Conservation (phyloP, 306 rosid genomes). For the Dalbergia cochinchinensis region DNA sequence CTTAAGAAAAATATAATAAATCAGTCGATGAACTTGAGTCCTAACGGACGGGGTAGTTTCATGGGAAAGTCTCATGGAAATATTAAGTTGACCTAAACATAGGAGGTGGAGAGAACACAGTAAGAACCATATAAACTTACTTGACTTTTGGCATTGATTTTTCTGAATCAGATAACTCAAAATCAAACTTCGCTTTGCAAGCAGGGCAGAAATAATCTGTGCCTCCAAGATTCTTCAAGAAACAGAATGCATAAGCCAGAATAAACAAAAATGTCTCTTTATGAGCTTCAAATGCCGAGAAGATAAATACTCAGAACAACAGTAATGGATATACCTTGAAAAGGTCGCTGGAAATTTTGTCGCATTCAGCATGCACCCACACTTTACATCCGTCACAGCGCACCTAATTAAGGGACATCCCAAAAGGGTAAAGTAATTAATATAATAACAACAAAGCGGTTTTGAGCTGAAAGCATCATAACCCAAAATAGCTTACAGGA, state of each 20-base stretch:
- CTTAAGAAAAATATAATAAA: conserved; percentile 11
- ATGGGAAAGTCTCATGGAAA: conserved; percentile 8
- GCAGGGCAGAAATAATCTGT: conserved; percentile 98
- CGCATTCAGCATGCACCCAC: conserved; percentile 99
- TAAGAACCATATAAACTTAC: conserved; percentile 53
- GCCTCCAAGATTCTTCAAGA: conserved; percentile 79
- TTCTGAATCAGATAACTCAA: conserved; percentile 96
- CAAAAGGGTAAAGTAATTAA: conserved; percentile 23
- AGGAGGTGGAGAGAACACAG: neutral
- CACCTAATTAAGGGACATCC: conserved; percentile 66
- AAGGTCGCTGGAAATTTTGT: conserved; percentile 79
- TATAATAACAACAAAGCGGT: conserved; percentile 33
- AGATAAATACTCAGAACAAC: conserved; percentile 26
- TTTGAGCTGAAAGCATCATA: conserved; percentile 24
- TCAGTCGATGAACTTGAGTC: conserved; percentile 12
- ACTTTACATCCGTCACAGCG: conserved; percentile 99
- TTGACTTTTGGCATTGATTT: conserved; percentile 75
- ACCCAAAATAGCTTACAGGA: conserved; percentile 29
- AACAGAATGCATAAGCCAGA: conserved; percentile 48
- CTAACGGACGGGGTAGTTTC: neutral
- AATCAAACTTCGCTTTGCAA: conserved; percentile 97
- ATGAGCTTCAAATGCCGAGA: conserved; percentile 41
- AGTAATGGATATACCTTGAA: conserved; percentile 70
- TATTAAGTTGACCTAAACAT: conserved; percentile 7
- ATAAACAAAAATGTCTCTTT: conserved; percentile 44